Evolutionary conservation across 1,284 basidiomycete species (phyloP).

Genomic region (Pseudomicrostroma phylloplanum): DNA sequence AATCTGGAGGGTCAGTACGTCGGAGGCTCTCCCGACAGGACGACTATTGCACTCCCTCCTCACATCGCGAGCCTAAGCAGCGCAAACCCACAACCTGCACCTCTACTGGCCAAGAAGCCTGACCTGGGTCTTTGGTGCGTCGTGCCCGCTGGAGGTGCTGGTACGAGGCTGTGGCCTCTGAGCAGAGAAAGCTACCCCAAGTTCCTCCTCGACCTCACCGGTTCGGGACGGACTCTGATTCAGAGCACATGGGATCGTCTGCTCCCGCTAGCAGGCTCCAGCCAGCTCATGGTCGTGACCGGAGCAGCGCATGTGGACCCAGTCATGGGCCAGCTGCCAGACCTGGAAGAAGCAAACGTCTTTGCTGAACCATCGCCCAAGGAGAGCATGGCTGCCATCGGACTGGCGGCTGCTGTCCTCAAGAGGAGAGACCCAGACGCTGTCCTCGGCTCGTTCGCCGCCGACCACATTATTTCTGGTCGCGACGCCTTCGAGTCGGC

Average conservation of each 20-base stretch:
- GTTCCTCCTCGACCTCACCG: slow-evolving; percentile 17
- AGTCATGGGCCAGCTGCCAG: slow-evolving; percentile 15
- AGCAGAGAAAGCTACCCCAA: slow-evolving; percentile 17
- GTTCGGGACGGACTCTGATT: slow-evolving; percentile 13
- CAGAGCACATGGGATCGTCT: slow-evolving; percentile 19
- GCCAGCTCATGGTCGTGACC: slow-evolving; percentile 14
- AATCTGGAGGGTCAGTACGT: slow-evolving; percentile 9
- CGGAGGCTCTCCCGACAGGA: slow-evolving; percentile 31
- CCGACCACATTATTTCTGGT: slow-evolving; percentile 50
- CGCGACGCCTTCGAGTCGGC: slow-evolving; percentile 48
- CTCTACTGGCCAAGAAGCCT: slow-evolving; percentile 38
- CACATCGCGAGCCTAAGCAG: slow-evolving; percentile 17
- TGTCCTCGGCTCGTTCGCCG: slow-evolving; percentile 48
- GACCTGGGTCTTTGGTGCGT: slow-evolving; percentile 46
- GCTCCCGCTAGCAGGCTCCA: slow-evolving; percentile 9
- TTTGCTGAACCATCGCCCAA: slow-evolving; percentile 17
- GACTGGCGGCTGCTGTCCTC: slow-evolving; percentile 47
- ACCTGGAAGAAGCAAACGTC: slow-evolving; percentile 12
- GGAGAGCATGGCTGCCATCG: slow-evolving; percentile 22
- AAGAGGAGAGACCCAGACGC: slow-evolving; percentile 43
- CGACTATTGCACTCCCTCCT: slow-evolving; percentile 9
- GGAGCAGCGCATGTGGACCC: slow-evolving; percentile 12
- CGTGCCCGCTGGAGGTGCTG: slow-evolving; percentile 39
- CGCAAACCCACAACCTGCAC: slow-evolving; percentile 25
- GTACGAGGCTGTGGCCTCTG: slow-evolving; percentile 16